phyloP scores from a whole-genome alignment of 2,329 filamentous ascomycete species.

The Kalaharituber pfeilii region DNA sequence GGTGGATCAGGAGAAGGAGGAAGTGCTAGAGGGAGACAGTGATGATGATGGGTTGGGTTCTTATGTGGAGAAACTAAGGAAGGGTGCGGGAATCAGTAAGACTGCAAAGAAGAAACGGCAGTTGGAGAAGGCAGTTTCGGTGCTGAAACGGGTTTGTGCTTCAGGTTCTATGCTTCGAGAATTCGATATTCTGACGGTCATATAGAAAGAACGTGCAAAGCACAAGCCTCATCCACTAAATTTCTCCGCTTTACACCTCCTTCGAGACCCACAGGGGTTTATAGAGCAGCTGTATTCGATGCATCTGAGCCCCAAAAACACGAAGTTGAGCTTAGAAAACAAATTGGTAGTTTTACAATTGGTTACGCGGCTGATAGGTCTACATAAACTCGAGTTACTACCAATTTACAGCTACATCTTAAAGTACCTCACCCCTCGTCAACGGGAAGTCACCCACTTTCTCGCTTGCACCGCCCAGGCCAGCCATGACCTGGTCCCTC shows the following conservation, averaged over 20 bases:
- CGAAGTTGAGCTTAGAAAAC: slow-evolving; percentile 70
- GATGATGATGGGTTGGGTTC: slow-evolving; percentile 60
- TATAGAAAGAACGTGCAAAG: slow-evolving; percentile 63
- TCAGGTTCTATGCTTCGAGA: neutral
- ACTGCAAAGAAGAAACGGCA: slow-evolving; percentile 68
- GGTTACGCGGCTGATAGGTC: slow-evolving; percentile 72
- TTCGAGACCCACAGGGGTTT: slow-evolving; percentile 89
- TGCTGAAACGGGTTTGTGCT: slow-evolving; percentile 45
- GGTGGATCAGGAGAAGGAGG: slow-evolving; percentile 88
- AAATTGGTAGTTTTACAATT: slow-evolving; percentile 81
- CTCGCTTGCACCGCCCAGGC: slow-evolving; percentile 82
- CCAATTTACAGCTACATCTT: slow-evolving; percentile 92
- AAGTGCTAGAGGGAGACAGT: slow-evolving; percentile 52
- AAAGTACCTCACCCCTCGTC: slow-evolving; percentile 74
- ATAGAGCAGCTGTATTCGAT: slow-evolving; percentile 78
- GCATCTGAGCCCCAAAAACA: slow-evolving; percentile 73
- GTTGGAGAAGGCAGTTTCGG: slow-evolving; percentile 64
- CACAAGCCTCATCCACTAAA: slow-evolving; percentile 73
- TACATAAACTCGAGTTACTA: slow-evolving; percentile 82
- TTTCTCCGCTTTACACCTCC: slow-evolving; percentile 84
- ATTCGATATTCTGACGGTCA: slow-evolving; percentile 3
- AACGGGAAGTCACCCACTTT: slow-evolving; percentile 82
- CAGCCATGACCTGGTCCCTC: slow-evolving; percentile 77
- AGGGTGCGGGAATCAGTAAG: slow-evolving; percentile 65
- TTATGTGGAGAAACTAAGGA: slow-evolving; percentile 42